Evolutionary conservation across 306 rosid species (phyloP), one percentile per base, ranked within the genome.

Genomic region (Luffa aegyptiaca): DNA sequence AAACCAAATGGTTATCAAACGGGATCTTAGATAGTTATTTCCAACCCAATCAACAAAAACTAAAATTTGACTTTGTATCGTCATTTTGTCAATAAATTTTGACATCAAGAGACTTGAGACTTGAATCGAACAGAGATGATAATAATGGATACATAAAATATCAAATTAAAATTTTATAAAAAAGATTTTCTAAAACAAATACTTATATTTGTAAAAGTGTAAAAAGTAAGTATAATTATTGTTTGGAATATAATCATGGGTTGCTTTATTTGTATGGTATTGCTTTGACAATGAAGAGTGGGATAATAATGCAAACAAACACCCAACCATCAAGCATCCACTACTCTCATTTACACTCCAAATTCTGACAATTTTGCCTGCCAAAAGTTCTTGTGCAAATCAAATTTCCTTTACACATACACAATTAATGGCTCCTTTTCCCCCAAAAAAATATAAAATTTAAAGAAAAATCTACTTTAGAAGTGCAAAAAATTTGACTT

Each of bases 231-330:
- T 3, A 2, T 20, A 26, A 72, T 70, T 70, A 49, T 73, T 73
- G 77, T 31, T 46, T 20, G 61, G 77, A 73, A 73, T 73, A 49
- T 13, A 31, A 73, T 73, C 12, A 14, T 73, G 44, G 77, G 20
- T 12, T 49, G 42, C 77, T 73, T 48, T 73, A 72, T 73, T 26
- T 73, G 59, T 73, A 48, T 48, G 52, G 59, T 51, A 49, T 48
- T 73, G 45, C 13, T 73, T 73, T 51, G 89, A 82, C 84, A 82
- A 71, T 77, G 72, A 78, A 80, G 69, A 85, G 88, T 85, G 86
- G 88, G 81, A 76, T 51, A 37, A 84, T 81, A 80, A 75, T 83
- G 81, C 35, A 73, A 58, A 73, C 7, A 63, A 69, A 68, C 16
- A 62, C 56, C 69, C 81, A 80, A 72, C 69, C 80, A 80, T 56